Percentiles rank a stretch among this genome's conserved stretches.
These are phyloP conservation scores for Cryptococcus depauperatus DNA, from an alignment of 1,284 basidiomycete genomes.

Conservation along the genomic window DNA sequence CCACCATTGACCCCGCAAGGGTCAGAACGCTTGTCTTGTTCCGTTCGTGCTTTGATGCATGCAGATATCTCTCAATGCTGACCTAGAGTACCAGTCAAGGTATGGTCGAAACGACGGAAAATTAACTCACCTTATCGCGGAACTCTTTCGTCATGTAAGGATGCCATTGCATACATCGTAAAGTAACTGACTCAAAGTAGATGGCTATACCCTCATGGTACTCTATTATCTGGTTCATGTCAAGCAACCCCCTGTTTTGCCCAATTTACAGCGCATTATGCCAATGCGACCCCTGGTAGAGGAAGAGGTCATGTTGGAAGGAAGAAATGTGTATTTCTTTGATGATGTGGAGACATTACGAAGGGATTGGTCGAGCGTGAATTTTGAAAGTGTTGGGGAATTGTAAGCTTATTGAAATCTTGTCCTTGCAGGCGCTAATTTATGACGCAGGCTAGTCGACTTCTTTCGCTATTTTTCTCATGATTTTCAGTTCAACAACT, in stretches of 20 bases:
- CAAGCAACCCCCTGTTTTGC: constrained; percentile 87
- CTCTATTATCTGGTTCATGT: constrained; percentile 96
- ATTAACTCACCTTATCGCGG: constrained; percentile 98
- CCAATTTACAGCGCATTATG: constrained; percentile 82
- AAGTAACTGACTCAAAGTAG: constrained; percentile 15
- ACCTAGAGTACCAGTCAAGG: constrained; percentile 68
- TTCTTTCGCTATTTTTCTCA: constrained; percentile 96
- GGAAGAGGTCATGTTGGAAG: constrained; percentile 82
- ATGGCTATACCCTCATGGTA: constrained; percentile 95
- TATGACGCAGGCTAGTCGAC: constrained; percentile 68
- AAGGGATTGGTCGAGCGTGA: constrained; percentile 87
- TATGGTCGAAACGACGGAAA: constrained; percentile 96
- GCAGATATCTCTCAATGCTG: not conserved
- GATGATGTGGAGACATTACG: constrained; percentile 86
- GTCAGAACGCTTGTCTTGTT: constrained; percentile 92
- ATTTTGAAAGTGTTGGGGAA: constrained; percentile 87
- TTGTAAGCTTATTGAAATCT: constrained; percentile 56
- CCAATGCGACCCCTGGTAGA: constrained; percentile 71
- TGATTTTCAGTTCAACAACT: constrained; percentile 85
- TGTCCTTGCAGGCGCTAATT: too few species aligned
- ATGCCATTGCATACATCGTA: not conserved
- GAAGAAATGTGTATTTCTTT: constrained; percentile 88
- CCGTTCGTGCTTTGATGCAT: constrained; percentile 49
- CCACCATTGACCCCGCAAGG: constrained; percentile 89
- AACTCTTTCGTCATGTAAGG: constrained; percentile 74